Evolutionary conservation across 1,284 basidiomycete species (phyloP), one percentile per base, ranked within the genome.

Genomic region (Malassezia sp.): DNA sequence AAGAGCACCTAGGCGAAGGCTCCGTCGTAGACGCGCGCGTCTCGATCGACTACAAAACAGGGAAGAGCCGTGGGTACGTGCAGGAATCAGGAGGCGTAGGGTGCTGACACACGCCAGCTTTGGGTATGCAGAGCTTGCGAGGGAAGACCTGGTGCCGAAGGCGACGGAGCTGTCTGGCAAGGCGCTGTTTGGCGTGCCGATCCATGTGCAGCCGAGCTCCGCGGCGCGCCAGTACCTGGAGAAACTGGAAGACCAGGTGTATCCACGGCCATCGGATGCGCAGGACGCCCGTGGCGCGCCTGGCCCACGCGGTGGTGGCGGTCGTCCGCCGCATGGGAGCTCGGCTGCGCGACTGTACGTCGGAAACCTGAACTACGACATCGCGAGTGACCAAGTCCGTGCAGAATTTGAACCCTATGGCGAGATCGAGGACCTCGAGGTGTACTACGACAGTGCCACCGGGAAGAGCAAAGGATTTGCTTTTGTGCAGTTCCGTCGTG

Each of bases 371-470:
- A 86, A 95, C 72, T 95, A 91, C 76, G 89, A 88, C 72, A 81
- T 99, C 54, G 86, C 85, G 40, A 84, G 90, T 72, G 83, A 86
- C 59, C 90, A 97, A 75, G 84, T 99, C 73, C 85, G 84, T 72
- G 85, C 93, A 77, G 91, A 97, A 57, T 99, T 99, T 72, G 88
- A 91, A 70, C 89, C 91, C 4, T 99, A 97, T 71, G 91, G 91
- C 60, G 84, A 87, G 72, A 78, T 99, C 59, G 90, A 91, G 72
- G 91, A 91, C 74, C 90, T 97, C 67, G 91, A 99, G 76, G 79
- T 97, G 65, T 91, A 96, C 72, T 80, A 83, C 64, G 89, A 95
- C 72, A 82, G 85, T 6, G 70, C 59, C 75, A 90, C 87, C 31
- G 89, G 90, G 33, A 81, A 86, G 64, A 90, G 86, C 74, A 96